phyloP scores from a whole-genome alignment of 2,329 filamentous ascomycete genomes.

The Xylariaceae sp. region DNA sequence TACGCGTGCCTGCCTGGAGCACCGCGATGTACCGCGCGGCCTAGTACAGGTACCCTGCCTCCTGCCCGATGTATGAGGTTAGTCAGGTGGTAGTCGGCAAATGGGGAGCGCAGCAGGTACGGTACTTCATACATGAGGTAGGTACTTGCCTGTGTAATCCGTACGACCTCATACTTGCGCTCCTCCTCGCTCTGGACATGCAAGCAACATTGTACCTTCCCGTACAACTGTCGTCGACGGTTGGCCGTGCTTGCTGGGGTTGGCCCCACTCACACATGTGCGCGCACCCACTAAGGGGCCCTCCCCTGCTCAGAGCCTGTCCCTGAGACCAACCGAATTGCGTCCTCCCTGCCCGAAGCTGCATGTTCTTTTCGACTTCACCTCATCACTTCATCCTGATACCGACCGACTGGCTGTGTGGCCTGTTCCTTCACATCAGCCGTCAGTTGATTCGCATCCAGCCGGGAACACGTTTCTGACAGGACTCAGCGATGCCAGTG shows the following conservation, averaged over 20 bases:
- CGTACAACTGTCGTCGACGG: constrained; percentile 13
- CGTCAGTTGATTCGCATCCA: background rate
- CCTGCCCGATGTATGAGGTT: background rate
- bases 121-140: background rate
- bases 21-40: too few species aligned
- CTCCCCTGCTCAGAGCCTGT: constrained; percentile 15
- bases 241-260: constrained; percentile 7
- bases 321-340: constrained; percentile 30
- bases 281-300: constrained; percentile 15
- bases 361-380: constrained; percentile 33
- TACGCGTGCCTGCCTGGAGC: too few species aligned
- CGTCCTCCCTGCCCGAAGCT: constrained; percentile 27
- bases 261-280: constrained; percentile 21
- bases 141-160: background rate
- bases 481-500: background rate
- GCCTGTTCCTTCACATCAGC: constrained; percentile 5
- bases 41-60: too few species aligned
- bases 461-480: background rate
- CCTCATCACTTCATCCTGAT: constrained; percentile 28
- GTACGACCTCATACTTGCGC: too few species aligned
- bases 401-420: constrained; percentile 5
- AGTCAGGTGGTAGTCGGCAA: background rate
- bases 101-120: constrained; percentile 6
- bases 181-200: background rate
- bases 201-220: background rate